Evolutionary conservation across 768 basidiomycete species (phyloP), one percentile per base, ranked within the genome.

Genomic region (Dioszegia crocea): DNA sequence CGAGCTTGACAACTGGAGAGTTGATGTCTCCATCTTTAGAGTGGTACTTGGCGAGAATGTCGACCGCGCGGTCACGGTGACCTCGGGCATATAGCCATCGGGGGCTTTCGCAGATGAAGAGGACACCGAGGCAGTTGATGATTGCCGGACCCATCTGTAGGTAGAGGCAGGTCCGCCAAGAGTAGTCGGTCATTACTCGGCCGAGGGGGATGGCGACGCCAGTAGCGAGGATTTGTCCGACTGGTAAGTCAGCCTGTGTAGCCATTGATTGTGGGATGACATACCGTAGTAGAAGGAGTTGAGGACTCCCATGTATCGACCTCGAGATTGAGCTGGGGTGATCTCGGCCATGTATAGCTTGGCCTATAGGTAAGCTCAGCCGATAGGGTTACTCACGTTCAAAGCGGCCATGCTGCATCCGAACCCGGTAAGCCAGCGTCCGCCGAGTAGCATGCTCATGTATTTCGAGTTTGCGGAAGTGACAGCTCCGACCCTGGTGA

Each of bases 161-260:
- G 58, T 81, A 82, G 33, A 84, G 64, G n/a, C 82, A 83, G 14
- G 82, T 70, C 40, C 83, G 76, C 83, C 83, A 84, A 12, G 82
- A 79, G 68, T 75, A 69, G 2, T 83, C 77, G 48, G 66, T 80
- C 11, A 67, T 38, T 57, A 72, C 80, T 56, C 73, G 77, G 11
- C 82, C 82, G 17, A 81, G 83, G 1, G 81, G 74, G 12, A 84
- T 81, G 78, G 83, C 81, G 80, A 84, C 82, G 2, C 83, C 83
- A 17, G 80, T 81, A 1, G 83, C 83, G 27, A 79, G 71, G 70
- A 84, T 83, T 65, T 83, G 83, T 8, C 83, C 83, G 39, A 83
- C 78, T 65, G 12, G 5, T 81, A n/a, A 17, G 40, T 51, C 26
- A 52, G 30, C 46, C 6, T 16, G 1, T 12, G 17, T 9, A 17